Evolutionary conservation across 192 early-diverging fungal genomes (phyloP), one percentile per base, ranked within the genome.

Genomic region (Backusella macrospora): DNA sequence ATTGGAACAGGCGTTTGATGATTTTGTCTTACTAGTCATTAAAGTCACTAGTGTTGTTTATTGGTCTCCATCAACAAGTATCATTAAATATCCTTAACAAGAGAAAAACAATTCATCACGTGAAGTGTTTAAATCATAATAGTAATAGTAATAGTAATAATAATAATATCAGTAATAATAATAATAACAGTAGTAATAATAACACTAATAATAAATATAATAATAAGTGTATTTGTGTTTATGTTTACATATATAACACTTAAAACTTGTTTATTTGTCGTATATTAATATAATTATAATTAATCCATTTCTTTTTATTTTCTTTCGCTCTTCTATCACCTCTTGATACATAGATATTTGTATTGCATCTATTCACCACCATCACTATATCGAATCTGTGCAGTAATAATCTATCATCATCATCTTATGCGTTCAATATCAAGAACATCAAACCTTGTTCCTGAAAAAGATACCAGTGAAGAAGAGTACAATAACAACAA

Each of bases 1-100:
- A 4, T 23, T 81, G 46, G 67, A 83, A 16, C 55, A 72, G 44
- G 76, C 68, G 2, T 83, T 73, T 45, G 70, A 64, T 29, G 73
- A 76, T 47, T 83, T 83, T 74, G 74, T 73, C 0, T 65, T 83
- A 16, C 29, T 83, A 16, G 62, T 76, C 15, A 63, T 83, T n/a
- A 67, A 76, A 45, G 80, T 83, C 14, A 72, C 78, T 26, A 37
- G 44, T n/a, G 75, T 81, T 34, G 79, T 78, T 72, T 64, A 81
- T 68, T 40, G 52, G 29, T 67, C 26, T n/a, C 63, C 59, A 38
- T 34, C 45, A 15, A 74, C 48, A 14, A 55, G 40, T 43, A 68
- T 42, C 18, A 68, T 45, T 46, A 46, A 43, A 44, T 14, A 46
- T 15, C 46, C 26, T 59, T 59, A 46, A 46, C 4, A 12, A 59